Conservation (phyloP, 306 rosid species). For the Acmispon strigosus region DNA sequence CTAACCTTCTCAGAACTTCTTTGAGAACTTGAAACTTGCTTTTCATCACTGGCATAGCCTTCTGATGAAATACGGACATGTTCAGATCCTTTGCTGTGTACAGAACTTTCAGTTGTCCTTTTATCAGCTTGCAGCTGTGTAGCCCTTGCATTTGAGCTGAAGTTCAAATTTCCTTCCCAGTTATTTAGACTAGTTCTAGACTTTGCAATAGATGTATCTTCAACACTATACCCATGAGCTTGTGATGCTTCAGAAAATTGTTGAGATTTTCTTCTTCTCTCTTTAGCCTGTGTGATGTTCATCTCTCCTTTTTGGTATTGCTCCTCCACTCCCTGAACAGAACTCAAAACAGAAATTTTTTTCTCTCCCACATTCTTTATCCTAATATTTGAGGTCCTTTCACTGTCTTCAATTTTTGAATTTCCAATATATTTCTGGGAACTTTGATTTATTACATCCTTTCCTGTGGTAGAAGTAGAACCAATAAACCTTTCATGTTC, state of each 20-base stretch:
- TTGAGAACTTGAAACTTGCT: constrained; percentile 33
- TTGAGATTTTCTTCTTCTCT: constrained; percentile 34
- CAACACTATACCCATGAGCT: constrained; percentile 26
- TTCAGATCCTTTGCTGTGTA: constrained; percentile 42
- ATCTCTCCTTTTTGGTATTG: constrained; percentile 34
- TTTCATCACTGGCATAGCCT: constrained; percentile 34
- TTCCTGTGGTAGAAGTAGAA: constrained; percentile 15
- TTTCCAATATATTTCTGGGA: constrained; percentile 28
- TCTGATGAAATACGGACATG: constrained; percentile 26
- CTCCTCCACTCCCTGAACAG: constrained; percentile 39
- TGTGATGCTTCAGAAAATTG: constrained; percentile 44
- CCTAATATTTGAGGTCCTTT: constrained; percentile 32
- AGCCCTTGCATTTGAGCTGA: constrained; percentile 28
- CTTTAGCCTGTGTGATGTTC: constrained; percentile 19
- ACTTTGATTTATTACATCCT: constrained; percentile 29
- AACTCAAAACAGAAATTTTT: constrained; percentile 22
- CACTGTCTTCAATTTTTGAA: constrained; percentile 37
- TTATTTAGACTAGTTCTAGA: constrained; percentile 37
- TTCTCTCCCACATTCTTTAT: constrained; percentile 31
- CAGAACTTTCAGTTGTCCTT: constrained; percentile 36
- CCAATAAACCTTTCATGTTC: constrained; percentile 19
- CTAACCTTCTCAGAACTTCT: constrained; percentile 31
- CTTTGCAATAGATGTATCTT: constrained; percentile 25
- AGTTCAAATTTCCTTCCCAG: constrained; percentile 29
- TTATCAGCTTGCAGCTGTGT: constrained; percentile 21